Percentiles rank a stretch among this genome's conserved stretches.
Conservation (phyloP, 2,329 filamentous ascomycete genomes). For the Fusarium coffeatum region DNA sequence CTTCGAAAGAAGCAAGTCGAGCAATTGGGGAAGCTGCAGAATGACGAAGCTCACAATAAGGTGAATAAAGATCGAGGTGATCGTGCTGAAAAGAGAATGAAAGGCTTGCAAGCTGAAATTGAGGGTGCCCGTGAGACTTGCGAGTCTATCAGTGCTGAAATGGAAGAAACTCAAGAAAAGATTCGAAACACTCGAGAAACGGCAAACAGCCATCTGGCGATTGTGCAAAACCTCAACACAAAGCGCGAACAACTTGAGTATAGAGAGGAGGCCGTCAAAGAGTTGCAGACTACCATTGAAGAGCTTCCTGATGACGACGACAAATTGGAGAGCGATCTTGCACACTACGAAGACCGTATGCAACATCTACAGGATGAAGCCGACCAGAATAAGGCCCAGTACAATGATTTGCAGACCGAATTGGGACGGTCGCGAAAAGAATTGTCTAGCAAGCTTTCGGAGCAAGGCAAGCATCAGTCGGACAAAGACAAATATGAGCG, state of each 20-base stretch:
- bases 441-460: conserved; percentile 66
- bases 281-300: conserved; percentile 77
- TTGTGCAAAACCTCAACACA: conserved; percentile 79
- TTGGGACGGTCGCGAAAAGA: conserved; percentile 58
- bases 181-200: conserved; percentile 76
- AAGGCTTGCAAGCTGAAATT: conserved; percentile 74
- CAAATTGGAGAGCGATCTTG: conserved; percentile 76
- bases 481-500: conserved; percentile 89
- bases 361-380: conserved; percentile 72
- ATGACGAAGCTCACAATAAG: conserved; percentile 81
- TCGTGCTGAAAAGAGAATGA: conserved; percentile 72
- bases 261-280: conserved; percentile 75
- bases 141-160: conserved; percentile 68
- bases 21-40: conserved; percentile 77
- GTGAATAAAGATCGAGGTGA: conserved; percentile 87
- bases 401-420: conserved; percentile 70
- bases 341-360: conserved; percentile 82
- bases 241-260: conserved; percentile 80
- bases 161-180: conserved; percentile 67
- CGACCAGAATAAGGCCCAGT: conserved; percentile 71
- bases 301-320: conserved; percentile 83
- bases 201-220: conserved; percentile 77
- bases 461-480: conserved; percentile 83
- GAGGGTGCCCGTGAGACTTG: conserved; percentile 69
- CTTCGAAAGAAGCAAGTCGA: conserved; percentile 85